Conservation (phyloP, 495 filamentous ascomycete genomes). For the Geoglossum glabrum region DNA sequence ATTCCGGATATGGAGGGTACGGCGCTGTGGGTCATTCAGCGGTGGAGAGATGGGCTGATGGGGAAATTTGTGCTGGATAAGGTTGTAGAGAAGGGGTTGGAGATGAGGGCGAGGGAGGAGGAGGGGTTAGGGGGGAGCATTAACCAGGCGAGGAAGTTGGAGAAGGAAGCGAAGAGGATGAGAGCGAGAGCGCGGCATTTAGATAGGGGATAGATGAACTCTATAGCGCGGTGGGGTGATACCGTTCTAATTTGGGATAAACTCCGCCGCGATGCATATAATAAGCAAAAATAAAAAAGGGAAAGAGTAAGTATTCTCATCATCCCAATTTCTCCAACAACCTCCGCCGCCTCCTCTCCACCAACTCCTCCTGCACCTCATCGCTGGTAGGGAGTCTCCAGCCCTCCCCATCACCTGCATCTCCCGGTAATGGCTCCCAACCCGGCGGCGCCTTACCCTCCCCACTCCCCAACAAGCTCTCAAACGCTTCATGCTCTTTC, state of each 20-base stretch:
- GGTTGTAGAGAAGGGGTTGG: conserved; percentile 35
- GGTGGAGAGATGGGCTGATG: conserved; percentile 59
- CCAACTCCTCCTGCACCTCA: conserved; percentile 80
- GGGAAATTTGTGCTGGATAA: conserved; percentile 69
- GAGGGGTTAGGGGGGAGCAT: conserved; percentile 11
- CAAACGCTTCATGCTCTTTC: conserved; percentile 66
- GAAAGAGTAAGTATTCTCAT: too few species aligned
- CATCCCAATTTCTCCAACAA: conserved; percentile 62
- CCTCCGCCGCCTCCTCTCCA: conserved; percentile 65
- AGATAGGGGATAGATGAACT: not conserved
- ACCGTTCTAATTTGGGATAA: not conserved
- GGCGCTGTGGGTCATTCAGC: conserved; percentile 66
- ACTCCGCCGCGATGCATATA: not conserved
- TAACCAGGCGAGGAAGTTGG: conserved; percentile 18
- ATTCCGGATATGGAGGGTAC: conserved; percentile 48
- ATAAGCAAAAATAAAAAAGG: not conserved
- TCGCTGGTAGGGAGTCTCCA: conserved; percentile 76
- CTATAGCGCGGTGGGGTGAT: too few species aligned
- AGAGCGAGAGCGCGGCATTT: conserved; percentile 2
- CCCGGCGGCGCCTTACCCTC: conserved; percentile 29
- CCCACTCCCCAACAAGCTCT: conserved; percentile 33
- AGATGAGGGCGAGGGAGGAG: conserved; percentile 17
- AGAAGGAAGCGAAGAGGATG: conserved; percentile 12
- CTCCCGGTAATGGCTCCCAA: conserved; percentile 78
- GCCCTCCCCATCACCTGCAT: conserved; percentile 58